Percentiles rank a stretch among this genome's conserved stretches.
Evolutionary conservation across 306 rosid genomes (phyloP).

Genomic region (Clitoria ternatea): DNA sequence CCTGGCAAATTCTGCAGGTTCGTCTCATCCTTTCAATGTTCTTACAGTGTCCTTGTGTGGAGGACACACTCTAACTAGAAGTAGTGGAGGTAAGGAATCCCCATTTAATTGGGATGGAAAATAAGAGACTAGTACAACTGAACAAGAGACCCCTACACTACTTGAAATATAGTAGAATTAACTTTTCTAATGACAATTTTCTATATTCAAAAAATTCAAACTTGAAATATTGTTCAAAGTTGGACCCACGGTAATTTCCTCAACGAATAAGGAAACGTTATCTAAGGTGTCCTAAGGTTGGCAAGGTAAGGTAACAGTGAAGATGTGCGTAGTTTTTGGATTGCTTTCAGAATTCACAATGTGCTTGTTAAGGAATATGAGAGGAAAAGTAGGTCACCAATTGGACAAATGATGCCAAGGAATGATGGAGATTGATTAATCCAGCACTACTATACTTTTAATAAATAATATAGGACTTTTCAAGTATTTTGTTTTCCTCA

Average conservation of each 20-base stretch:
- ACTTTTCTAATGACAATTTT: no score
- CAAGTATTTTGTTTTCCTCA: not conserved
- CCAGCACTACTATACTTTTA: not conserved
- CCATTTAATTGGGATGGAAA: not conserved
- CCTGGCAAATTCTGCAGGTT: not conserved
- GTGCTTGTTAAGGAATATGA: not conserved
- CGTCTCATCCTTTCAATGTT: not conserved
- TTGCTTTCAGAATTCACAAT: not conserved
- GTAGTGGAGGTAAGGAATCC: not conserved
- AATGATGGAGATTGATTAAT: slow-evolving; percentile 1
- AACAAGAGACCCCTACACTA: slow-evolving; percentile 16
- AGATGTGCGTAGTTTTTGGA: not conserved
- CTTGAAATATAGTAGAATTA: no score
- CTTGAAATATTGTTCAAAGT: no score
- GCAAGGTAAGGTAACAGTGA: not conserved
- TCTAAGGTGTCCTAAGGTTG: not conserved
- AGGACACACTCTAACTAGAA: no score
- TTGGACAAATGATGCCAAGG: not conserved
- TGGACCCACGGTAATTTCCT: slow-evolving; percentile 8
- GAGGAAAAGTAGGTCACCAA: slow-evolving; percentile 26
- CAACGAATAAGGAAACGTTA: not conserved
- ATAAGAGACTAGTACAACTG: not conserved
- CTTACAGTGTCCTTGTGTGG: not conserved
- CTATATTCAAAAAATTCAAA: no score
- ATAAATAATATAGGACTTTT: not conserved